A percentile compares a stretch with the other conserved stretches of the same genome.
These are phyloP conservation scores for Sphagnum magellanicum DNA, from an alignment of 228 moss, liverwort and hornwort species.

Conservation along the genomic window DNA sequence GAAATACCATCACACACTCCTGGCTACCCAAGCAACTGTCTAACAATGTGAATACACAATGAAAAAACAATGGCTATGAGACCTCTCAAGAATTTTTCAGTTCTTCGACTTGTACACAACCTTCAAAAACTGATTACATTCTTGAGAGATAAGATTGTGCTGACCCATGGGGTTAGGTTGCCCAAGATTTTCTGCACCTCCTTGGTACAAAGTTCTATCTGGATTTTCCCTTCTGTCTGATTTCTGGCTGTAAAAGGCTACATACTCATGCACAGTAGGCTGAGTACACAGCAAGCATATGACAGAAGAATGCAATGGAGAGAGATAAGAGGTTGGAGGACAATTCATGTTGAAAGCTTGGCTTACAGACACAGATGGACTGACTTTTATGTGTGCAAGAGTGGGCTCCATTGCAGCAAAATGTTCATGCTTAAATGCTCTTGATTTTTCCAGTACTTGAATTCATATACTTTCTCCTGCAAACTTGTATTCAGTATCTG, in stretches of 20 bases:
- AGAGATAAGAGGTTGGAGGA: neutral
- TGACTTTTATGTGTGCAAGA: conserved; percentile 43
- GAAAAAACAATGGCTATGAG: no score
- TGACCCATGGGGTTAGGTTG: conserved; percentile 12
- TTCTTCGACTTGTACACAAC: no score
- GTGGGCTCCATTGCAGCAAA: conserved; percentile 34
- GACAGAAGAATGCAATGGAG: neutral
- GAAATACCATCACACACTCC: no score
- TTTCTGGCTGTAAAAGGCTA: conserved; percentile 33
- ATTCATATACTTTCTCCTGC: conserved; percentile 18
- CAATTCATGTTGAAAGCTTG: no score
- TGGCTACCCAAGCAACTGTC: no score
- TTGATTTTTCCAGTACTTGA: conserved; percentile 16
- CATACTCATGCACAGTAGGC: neutral
- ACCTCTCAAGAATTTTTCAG: no score
- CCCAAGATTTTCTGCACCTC: conserved; percentile 48
- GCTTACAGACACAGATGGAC: conserved; percentile 1
- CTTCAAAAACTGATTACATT: no score
- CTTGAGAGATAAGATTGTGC: neutral
- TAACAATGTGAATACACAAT: no score
- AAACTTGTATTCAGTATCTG: conserved; percentile 22
- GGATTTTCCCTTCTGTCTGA: conserved; percentile 17
- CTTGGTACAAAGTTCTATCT: conserved; percentile 25
- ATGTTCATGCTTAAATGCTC: conserved; percentile 36
- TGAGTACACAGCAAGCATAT: neutral